phyloP scores from a whole-genome alignment of 768 basidiomycete species.

The Suillus variegatus region DNA sequence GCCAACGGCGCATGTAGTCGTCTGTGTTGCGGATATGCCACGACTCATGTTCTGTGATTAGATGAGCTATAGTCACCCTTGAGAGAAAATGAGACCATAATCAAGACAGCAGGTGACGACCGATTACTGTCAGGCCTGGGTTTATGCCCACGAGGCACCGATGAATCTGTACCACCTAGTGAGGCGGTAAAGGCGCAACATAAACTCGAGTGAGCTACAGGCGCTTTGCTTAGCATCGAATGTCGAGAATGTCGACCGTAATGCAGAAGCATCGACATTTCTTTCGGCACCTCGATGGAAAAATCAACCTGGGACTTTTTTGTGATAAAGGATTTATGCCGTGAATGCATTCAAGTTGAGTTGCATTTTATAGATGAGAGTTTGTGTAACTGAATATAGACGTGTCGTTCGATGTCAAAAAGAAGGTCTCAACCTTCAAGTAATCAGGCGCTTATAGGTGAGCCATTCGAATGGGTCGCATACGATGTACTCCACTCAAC shows the following conservation, averaged over 20 bases:
- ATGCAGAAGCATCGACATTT: background rate
- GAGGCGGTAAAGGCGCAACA: background rate
- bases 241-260: background rate
- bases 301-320: background rate
- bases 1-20: background rate
- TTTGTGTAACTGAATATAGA: background rate
- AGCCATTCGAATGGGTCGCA: background rate
- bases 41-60: background rate
- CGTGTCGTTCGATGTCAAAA: background rate
- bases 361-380: too few species aligned
- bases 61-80: background rate
- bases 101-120: background rate
- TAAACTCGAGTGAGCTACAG: background rate
- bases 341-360: conserved; percentile 1
- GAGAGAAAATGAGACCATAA: background rate
- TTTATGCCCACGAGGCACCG: background rate
- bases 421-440: background rate
- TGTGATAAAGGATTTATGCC: conserved; percentile 4
- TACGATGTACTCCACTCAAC: too few species aligned
- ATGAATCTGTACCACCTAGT: too few species aligned
- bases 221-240: background rate
- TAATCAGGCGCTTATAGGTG: background rate
- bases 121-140: background rate
- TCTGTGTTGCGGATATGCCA: background rate
- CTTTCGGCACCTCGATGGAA: background rate